phyloP scores from a whole-genome alignment of 805 yeast species.

The Debaryomyces hansenii region DNA sequence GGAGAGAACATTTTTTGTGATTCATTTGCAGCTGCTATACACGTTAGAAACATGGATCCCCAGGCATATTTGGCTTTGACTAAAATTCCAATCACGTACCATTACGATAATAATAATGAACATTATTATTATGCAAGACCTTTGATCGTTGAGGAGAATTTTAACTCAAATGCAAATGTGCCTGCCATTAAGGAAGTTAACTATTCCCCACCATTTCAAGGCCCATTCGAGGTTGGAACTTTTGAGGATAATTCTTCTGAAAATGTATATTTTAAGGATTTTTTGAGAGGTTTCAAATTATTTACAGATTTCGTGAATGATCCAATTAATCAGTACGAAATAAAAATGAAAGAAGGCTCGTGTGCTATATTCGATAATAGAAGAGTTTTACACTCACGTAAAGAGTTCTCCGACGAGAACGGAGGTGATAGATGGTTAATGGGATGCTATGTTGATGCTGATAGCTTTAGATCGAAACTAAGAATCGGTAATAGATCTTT shows the following conservation, averaged over 20 bases:
- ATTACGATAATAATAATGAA: constrained; percentile 61
- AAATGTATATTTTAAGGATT: constrained; percentile 48
- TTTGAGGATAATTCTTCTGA: constrained; percentile 29
- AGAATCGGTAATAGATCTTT: constrained; percentile 24
- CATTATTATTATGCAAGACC: constrained; percentile 65
- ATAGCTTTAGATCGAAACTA: constrained; percentile 63
- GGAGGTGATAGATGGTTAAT: constrained; percentile 66
- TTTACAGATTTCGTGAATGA: constrained; percentile 60
- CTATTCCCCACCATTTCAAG: constrained; percentile 84
- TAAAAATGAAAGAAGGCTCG: constrained; percentile 56
- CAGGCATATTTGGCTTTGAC: constrained; percentile 63
- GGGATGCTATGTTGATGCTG: constrained; percentile 76
- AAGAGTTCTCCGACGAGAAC: constrained; percentile 38
- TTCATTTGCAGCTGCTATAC: constrained; percentile 62
- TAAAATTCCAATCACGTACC: constrained; percentile 65
- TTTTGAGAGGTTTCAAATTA: constrained; percentile 54
- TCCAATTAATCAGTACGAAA: constrained; percentile 52
- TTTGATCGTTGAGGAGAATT: constrained; percentile 53
- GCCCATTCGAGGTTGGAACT: constrained; percentile 66
- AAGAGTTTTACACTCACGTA: constrained; percentile 66
- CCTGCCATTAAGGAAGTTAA: constrained; percentile 55
- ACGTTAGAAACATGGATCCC: constrained; percentile 56
- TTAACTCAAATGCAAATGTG: constrained; percentile 9
- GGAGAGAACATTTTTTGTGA: constrained; percentile 74
- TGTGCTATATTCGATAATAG: constrained; percentile 73